A percentile compares a stretch with the other conserved stretches of the same genome.
Conservation (phyloP, 306 rosid species). For the Rosa chinensis region DNA sequence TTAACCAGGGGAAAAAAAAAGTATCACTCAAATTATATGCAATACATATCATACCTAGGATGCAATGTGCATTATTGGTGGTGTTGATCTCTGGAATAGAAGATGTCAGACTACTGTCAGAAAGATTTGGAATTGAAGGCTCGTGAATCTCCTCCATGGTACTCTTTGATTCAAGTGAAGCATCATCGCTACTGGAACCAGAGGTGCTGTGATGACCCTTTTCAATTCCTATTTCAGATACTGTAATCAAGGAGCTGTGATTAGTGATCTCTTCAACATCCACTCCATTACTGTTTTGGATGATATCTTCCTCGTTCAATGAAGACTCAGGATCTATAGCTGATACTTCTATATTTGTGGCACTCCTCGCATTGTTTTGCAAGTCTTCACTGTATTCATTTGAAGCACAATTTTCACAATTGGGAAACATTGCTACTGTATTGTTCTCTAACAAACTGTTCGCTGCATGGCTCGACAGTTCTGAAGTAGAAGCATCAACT, state of each 20-base stretch:
- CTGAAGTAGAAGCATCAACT: constrained; percentile 45
- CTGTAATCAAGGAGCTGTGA: constrained; percentile 36
- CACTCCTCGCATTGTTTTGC: constrained; percentile 30
- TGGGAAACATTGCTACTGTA: constrained; percentile 30
- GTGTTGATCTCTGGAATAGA: constrained; percentile 44
- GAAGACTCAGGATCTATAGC: constrained; percentile 39
- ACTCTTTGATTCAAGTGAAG: constrained; percentile 42
- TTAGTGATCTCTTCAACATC: constrained; percentile 35
- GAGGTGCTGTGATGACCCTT: constrained; percentile 22
- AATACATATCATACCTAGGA: constrained; percentile 51
- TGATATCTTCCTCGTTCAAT: constrained; percentile 39
- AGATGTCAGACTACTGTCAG: constrained; percentile 41
- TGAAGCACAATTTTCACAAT: constrained; percentile 30
- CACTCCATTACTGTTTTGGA: constrained; percentile 28
- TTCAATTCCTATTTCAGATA: constrained; percentile 50
- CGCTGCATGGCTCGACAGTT: constrained; percentile 27
- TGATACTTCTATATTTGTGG: constrained; percentile 40
- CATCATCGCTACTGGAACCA: constrained; percentile 36
- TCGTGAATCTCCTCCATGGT: constrained; percentile 43
- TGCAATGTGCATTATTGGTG: constrained; percentile 38
- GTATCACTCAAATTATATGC: constrained; percentile 3
- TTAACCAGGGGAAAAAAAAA: not conserved
- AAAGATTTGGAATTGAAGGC: constrained; percentile 33
- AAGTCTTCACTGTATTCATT: constrained; percentile 39
- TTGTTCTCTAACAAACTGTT: constrained; percentile 36